Conservation (phyloP, 1,284 basidiomycete genomes). For the Rhodotorula sp. region DNA sequence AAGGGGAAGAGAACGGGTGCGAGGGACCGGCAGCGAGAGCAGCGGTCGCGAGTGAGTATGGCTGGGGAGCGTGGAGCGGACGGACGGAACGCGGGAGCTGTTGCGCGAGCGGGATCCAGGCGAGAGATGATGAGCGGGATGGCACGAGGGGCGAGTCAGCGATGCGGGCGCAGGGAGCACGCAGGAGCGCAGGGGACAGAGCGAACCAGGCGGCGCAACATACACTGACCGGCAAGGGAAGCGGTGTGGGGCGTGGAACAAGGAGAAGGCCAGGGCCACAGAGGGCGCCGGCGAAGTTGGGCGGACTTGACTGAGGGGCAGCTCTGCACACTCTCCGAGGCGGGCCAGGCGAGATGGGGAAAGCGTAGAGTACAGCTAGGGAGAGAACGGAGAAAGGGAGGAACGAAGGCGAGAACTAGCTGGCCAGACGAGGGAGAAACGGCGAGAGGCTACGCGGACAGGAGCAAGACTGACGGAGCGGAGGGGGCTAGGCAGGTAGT, state of each 20-base stretch:
- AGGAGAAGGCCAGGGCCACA: not conserved
- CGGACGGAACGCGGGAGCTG: not conserved
- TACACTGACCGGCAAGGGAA: not conserved
- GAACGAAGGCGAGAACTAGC: not conserved
- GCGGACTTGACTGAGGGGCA: not conserved
- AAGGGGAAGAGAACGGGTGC: not conserved
- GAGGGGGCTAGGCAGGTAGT: not conserved
- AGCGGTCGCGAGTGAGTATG: not conserved
- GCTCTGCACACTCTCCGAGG: no score
- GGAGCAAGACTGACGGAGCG: not conserved
- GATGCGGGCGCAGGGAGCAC: not conserved
- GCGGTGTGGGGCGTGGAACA: not conserved
- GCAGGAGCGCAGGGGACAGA: no score
- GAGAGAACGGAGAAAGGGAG: not conserved
- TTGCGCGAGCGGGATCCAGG: not conserved
- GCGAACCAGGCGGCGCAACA: constrained; percentile 4
- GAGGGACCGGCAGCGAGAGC: no score
- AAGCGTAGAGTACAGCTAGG: not conserved
- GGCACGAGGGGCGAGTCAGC: not conserved
- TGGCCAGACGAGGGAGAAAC: not conserved
- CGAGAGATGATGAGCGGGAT: not conserved
- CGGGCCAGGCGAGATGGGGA: not conserved
- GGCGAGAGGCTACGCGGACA: not conserved
- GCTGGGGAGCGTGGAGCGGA: not conserved
- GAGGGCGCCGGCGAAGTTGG: not conserved